Evolutionary conservation across 1,284 basidiomycete genomes (phyloP).

Genomic region (Pseudozyma pruni): DNA sequence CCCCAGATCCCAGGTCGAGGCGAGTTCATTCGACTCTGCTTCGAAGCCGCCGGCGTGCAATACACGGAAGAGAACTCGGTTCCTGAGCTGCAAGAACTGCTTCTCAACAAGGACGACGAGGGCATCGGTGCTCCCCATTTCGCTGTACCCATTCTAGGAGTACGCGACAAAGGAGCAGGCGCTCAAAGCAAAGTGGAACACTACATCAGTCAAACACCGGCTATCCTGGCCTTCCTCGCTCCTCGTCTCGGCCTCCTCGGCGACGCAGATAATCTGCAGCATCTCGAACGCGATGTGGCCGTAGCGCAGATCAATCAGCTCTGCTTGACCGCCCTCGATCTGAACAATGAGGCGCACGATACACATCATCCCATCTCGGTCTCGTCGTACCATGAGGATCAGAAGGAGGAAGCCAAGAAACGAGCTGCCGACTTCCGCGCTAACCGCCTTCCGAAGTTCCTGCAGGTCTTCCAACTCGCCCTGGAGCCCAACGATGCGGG

Average conservation of each 20-base stretch:
- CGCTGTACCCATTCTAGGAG: conserved; percentile 66
- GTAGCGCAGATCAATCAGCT: conserved; percentile 69
- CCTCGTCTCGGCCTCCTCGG: conserved; percentile 67
- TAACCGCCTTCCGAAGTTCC: conserved; percentile 71
- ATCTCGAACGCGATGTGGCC: conserved; percentile 35
- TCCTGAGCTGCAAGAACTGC: conserved; percentile 17
- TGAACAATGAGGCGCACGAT: conserved; percentile 70
- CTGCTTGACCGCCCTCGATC: conserved; percentile 70
- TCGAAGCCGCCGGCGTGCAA: conserved; percentile 69
- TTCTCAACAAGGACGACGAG: conserved; percentile 18
- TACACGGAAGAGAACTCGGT: conserved; percentile 68
- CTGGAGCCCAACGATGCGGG: conserved; percentile 48
- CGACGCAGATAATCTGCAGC: conserved; percentile 20
- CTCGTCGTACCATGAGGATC: conserved; percentile 70
- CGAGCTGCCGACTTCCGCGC: conserved; percentile 70
- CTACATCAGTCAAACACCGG: conserved; percentile 69
- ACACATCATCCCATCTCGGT: conserved; percentile 47
- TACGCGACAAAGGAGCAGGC: conserved; percentile 9
- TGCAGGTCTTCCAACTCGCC: conserved; percentile 69
- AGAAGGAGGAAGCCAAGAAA: conserved; percentile 68
- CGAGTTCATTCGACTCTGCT: conserved; percentile 71
- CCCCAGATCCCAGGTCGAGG: conserved; percentile 70
- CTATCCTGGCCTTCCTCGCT: conserved; percentile 70
- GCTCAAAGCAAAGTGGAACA: neutral
- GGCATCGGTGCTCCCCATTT: conserved; percentile 54